phyloP scores from a whole-genome alignment of 2,329 filamentous ascomycete species.

The Tolypocladium sp. region DNA sequence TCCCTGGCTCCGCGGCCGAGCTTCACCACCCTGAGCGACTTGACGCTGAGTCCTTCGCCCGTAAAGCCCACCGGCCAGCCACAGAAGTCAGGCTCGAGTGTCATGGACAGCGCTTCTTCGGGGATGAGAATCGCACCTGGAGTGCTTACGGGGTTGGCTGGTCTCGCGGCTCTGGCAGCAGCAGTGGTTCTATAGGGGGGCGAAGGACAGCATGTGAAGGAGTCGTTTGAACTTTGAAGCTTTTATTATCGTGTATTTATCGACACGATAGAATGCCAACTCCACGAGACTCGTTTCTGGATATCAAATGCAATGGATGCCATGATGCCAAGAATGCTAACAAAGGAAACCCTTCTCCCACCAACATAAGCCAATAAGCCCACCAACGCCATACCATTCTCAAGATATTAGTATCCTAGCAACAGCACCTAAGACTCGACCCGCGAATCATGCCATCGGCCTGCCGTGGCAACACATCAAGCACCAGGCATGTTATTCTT shows the following conservation, averaged over 20 bases:
- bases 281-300: not conserved
- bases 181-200: not conserved
- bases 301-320: not conserved
- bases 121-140: not conserved
- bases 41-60: not conserved
- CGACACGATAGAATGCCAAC: not conserved
- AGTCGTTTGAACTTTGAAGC: not conserved
- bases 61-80: not conserved
- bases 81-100: not conserved
- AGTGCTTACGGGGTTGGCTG: not conserved
- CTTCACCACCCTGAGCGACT: not conserved
- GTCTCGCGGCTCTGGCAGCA: not conserved
- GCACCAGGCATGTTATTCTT: slow-evolving; percentile 14
- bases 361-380: not conserved
- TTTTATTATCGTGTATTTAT: not conserved
- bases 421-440: not conserved
- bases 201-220: not conserved
- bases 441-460: not conserved
- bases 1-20: not conserved
- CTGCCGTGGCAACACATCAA: not conserved
- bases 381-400: not conserved
- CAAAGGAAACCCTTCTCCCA: not conserved
- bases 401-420: not conserved
- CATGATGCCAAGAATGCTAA: not conserved
- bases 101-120: not conserved